Conservation (phyloP, 441 rosid species). For the Euphorbia celastroides region DNA sequence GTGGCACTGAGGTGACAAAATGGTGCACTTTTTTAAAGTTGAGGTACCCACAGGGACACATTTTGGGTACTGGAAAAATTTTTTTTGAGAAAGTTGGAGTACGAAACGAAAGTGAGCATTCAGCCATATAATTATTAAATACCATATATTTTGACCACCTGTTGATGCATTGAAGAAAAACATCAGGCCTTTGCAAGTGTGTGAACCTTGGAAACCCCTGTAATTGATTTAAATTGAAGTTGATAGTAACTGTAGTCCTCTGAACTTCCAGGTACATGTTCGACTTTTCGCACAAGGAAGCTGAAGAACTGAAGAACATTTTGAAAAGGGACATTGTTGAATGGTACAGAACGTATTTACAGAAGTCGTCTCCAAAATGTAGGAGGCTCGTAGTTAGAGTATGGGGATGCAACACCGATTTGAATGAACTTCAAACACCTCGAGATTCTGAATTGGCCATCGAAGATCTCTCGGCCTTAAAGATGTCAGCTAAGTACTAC, state of each 20-base stretch:
- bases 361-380: conserved; percentile 60
- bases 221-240: not conserved
- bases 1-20: too few relatives aligned
- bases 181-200: not conserved
- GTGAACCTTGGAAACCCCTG: not conserved
- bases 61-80: too few relatives aligned
- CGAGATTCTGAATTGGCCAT: conserved; percentile 37
- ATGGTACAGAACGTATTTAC: conserved; percentile 69
- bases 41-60: too few relatives aligned
- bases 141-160: too few relatives aligned
- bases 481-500: conserved; percentile 56
- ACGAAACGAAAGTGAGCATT: too few relatives aligned
- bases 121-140: too few relatives aligned
- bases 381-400: conserved; percentile 76
- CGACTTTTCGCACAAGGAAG: conserved; percentile 65
- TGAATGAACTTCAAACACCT: conserved; percentile 38
- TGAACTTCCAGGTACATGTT: conserved; percentile 64
- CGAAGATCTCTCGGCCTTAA: conserved; percentile 46
- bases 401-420: conserved; percentile 83
- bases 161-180: not conserved
- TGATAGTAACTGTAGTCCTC: not conserved
- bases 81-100: too few relatives aligned
- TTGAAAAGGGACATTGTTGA: conserved; percentile 53
- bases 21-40: too few relatives aligned
- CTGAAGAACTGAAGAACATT: conserved; percentile 59